These are phyloP conservation scores for Panaeolus cyanescens DNA, from an alignment of 768 basidiomycete species.

Conservation along the genomic window DNA sequence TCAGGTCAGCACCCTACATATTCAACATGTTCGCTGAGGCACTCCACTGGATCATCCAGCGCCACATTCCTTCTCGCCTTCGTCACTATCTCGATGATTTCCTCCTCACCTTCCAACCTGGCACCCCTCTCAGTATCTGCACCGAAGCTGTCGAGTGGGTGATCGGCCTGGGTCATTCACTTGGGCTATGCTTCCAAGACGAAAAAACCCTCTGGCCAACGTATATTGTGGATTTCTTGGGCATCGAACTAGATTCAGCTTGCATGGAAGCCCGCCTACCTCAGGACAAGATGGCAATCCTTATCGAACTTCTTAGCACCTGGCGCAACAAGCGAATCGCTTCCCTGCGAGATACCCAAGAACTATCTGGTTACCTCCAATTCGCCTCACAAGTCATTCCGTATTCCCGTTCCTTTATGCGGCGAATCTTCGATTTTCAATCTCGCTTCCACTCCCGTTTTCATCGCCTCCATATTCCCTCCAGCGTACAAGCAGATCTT, in stretches of 20 bases:
- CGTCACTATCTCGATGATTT: slow-evolving; percentile 40
- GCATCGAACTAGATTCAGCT: slow-evolving; percentile 5
- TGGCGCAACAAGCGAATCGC: slow-evolving; percentile 22
- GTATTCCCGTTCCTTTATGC: slow-evolving; percentile 23
- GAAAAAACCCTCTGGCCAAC: slow-evolving; percentile 27
- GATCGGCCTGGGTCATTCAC: slow-evolving; percentile 21
- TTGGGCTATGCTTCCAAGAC: slow-evolving; percentile 26
- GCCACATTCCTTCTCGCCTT: slow-evolving; percentile 30
- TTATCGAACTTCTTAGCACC: not conserved
- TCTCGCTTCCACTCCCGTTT: slow-evolving; percentile 16
- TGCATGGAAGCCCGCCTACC: slow-evolving; percentile 7
- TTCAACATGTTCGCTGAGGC: slow-evolving; percentile 42
- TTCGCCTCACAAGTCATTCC: slow-evolving; percentile 34
- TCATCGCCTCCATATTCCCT: not conserved
- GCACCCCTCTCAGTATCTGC: not conserved
- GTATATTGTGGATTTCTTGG: slow-evolving; percentile 19
- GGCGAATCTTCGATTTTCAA: slow-evolving; percentile 25
- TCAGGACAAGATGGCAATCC: not conserved
- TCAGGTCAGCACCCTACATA: slow-evolving; percentile 35
- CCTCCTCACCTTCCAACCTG: slow-evolving; percentile 23
- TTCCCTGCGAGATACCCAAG: slow-evolving; percentile 25
- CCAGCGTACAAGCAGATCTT: slow-evolving; percentile 15
- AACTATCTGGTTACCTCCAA: slow-evolving; percentile 30
- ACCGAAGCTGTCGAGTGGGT: slow-evolving; percentile 29
- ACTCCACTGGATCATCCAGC: slow-evolving; percentile 41